Evolutionary conservation across 2,329 filamentous ascomycete species (phyloP).

Genomic region (Eutypa lata): DNA sequence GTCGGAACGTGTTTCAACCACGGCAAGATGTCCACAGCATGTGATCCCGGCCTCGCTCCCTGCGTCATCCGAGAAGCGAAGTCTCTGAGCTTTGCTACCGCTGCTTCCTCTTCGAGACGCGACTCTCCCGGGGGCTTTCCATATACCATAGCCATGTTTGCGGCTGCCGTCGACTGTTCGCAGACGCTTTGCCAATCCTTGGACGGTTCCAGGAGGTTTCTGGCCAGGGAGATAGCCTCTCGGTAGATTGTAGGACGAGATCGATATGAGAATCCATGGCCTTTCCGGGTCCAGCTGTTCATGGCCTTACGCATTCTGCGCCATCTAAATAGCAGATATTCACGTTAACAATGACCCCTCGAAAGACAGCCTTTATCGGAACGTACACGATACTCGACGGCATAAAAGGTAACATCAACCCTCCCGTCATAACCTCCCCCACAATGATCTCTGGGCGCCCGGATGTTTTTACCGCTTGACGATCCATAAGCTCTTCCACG

Average conservation of each 20-base stretch:
- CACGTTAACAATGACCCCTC: neutral
- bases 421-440: neutral
- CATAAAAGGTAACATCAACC: neutral
- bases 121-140: neutral
- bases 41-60: neutral
- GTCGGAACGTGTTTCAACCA: neutral
- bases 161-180: neutral
- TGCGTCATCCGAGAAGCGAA: neutral
- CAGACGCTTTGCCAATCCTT: neutral
- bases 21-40: neutral
- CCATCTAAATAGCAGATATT: neutral
- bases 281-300: neutral
- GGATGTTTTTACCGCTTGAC: neutral
- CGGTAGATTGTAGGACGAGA: neutral
- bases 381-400: neutral
- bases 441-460: neutral
- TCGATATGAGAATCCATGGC: neutral
- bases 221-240: neutral
- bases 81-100: neutral
- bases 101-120: neutral
- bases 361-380: neutral
- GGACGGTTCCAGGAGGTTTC: neutral
- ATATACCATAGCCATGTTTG: neutral
- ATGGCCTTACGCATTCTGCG: neutral
- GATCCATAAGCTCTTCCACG: neutral